Base-by-base conservation (phyloP, 768 basidiomycete species). In the Lentinula boryana region DNA sequence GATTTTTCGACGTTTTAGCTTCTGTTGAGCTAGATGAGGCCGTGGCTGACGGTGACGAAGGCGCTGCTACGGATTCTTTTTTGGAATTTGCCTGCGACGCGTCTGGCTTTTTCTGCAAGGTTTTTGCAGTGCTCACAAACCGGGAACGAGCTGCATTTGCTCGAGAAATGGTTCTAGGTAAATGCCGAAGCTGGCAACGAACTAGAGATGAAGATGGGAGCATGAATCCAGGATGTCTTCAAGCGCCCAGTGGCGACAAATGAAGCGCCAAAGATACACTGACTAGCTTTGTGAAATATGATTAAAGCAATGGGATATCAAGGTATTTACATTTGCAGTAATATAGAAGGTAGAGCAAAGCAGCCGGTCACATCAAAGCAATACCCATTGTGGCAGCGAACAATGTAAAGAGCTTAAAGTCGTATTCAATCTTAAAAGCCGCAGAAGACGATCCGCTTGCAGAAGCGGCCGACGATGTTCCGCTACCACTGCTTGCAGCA, bases 341-440 rank as follows among this genome's bases (percentile, higher is more conserved):
- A 43, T 43, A n/a, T 43, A 43, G 41, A 13, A 43, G 16, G 13
- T 16, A 43, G n/a, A 43, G 16, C 6, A 13, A 43, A 51, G 23
- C n/a, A 36, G 15, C 18, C 27, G 16, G 46, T 38, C 21, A 59
- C 32, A 46, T 46, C 46, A 59, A 18, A 35, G 58, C 23, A 18
- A 59, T 50, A 50, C 58, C 48, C 43, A 59, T 38, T n/a, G 35
- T 15, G 18, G 48, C 48, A 50, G 48, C 58, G 16, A 59, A 21
- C 27, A 59, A 46, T 9, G 48, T 43, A n/a, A 50, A 44, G 16
- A 59, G 9, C 31, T 12, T 48, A 5, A 43, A 18, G 38, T 50
- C 48, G 18, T n/a, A 23, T 13, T 59, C 13, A 5, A 46, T 21
- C 46, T 35, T 49, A 8, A n/a, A 10, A 4, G 16, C 43, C n/a